Conservation (phyloP, 331 rosid species). For the Pyrus hybrid region DNA sequence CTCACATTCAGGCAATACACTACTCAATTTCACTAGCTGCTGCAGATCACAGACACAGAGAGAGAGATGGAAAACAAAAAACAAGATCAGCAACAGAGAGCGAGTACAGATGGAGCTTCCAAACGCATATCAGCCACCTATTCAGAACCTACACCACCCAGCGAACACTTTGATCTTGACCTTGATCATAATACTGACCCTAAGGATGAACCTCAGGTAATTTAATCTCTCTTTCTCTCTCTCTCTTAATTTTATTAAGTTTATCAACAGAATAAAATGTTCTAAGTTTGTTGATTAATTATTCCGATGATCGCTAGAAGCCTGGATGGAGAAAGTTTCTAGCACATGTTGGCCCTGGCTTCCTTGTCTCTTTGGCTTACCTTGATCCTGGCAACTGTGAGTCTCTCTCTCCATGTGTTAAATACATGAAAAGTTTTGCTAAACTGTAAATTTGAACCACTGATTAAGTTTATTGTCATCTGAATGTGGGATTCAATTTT, state of each 20-base stretch:
- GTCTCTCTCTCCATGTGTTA: background rate
- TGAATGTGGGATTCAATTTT: background rate
- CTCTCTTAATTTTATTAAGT: background rate
- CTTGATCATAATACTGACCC: background rate
- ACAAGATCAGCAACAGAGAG: conserved; percentile 9
- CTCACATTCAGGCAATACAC: background rate
- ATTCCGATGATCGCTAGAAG: conserved; percentile 17
- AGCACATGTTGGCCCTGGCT: conserved; percentile 69
- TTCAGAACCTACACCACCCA: background rate
- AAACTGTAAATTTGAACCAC: background rate
- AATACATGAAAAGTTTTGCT: background rate
- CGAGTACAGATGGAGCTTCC: background rate
- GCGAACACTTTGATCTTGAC: background rate
- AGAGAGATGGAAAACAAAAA: conserved; percentile 21
- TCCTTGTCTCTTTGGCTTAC: conserved; percentile 86
- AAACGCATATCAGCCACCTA: conserved; percentile 33
- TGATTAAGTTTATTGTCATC: background rate
- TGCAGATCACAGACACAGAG: background rate
- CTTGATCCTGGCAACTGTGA: conserved; percentile 85
- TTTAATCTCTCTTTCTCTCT: background rate
- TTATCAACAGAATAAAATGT: background rate
- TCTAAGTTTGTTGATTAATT: background rate
- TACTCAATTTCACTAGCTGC: background rate
- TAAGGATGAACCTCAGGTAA: conserved; percentile 27
- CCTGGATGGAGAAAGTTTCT: conserved; percentile 72